Evolutionary conservation across 495 filamentous ascomycete genomes (phyloP), one percentile per base, ranked within the genome.

Genomic region (Bathelium albidoporum): DNA sequence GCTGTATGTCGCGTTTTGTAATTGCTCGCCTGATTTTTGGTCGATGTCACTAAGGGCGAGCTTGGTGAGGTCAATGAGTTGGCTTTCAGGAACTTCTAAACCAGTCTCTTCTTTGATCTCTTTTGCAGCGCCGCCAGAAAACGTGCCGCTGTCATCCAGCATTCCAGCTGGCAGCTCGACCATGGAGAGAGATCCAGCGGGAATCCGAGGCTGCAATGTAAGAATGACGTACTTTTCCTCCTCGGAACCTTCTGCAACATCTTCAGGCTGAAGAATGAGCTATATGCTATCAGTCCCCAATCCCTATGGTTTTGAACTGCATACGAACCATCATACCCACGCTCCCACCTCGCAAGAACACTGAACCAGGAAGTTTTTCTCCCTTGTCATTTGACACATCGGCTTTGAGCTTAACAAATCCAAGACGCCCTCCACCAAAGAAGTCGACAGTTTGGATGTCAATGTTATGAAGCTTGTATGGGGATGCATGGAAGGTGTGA

Each of bases 81-180:
- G 80, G 1, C 73, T 66, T 45, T 80, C 74, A 18, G 75, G 72
- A 45, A 88, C 82, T 59, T 69, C 71, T 69, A 68, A 53, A 52
- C 69, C 81, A 36, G 67, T 83, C 74, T 96, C 91, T 73, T 96
- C 89, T 26, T 84, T 66, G 59, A 96, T 92, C 74, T 96, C 91
- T 62, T 82, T 84, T 18, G 90, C 90, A 0, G 91, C 91, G 1
- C 81, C 81, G 2, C 91, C 90, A 5, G 81, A 78, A 74, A 96
- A 95, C 2, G 81, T 83, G 26, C 88, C 88, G 43, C 74, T 78
- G 64, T 89, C 85, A 68, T 95, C 91, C 9, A 96, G 82, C 90
- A 96, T 95, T 5, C 91, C 91, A 0, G 91, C 91, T 0, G 91
- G 91, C 22, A 96, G 77, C 71, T 96, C 91, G 14, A 86, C 76